Evolutionary conservation across 257 asterid species (phyloP).

Genomic region (Nicotiana knightiana): DNA sequence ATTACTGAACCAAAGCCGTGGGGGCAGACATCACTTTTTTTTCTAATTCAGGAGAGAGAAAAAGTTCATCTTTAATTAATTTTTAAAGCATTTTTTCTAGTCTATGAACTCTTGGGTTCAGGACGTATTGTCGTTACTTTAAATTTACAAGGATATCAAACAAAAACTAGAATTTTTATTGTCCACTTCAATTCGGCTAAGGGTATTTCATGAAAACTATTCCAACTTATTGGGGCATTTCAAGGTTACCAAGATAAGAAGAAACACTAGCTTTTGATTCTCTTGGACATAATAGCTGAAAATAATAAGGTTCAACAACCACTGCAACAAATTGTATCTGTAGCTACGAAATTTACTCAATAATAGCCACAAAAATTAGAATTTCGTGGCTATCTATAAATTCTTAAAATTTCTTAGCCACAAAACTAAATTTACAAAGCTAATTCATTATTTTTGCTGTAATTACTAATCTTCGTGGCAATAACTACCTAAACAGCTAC

Average conservation of each 20-base stretch:
- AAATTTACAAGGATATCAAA: not conserved
- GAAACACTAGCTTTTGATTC: not conserved
- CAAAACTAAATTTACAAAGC: too few species aligned
- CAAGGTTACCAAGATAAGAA: not conserved
- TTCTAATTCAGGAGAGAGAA: not conserved
- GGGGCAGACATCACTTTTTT: not conserved
- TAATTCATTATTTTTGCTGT: too few species aligned
- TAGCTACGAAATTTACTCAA: too few species aligned
- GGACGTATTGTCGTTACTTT: not conserved
- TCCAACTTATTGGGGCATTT: not conserved
- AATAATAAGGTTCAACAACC: not conserved
- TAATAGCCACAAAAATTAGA: too few species aligned
- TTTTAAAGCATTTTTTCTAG: not conserved
- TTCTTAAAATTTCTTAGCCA: too few species aligned
- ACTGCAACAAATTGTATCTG: too few species aligned
- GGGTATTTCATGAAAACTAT: not conserved
- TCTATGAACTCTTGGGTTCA: not conserved
- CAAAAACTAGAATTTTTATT: conserved; percentile 1
- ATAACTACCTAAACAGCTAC: too few species aligned
- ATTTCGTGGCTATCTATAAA: too few species aligned
- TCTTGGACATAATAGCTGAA: too few species aligned
- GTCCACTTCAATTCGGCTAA: not conserved
- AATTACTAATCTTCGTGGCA: too few species aligned
- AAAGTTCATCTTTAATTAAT: not conserved
- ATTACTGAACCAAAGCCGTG: not conserved